These are phyloP conservation scores for Pseudisothecium myosuroides DNA, from an alignment of 225 moss, liverwort and hornwort species.

Conservation along the genomic window DNA sequence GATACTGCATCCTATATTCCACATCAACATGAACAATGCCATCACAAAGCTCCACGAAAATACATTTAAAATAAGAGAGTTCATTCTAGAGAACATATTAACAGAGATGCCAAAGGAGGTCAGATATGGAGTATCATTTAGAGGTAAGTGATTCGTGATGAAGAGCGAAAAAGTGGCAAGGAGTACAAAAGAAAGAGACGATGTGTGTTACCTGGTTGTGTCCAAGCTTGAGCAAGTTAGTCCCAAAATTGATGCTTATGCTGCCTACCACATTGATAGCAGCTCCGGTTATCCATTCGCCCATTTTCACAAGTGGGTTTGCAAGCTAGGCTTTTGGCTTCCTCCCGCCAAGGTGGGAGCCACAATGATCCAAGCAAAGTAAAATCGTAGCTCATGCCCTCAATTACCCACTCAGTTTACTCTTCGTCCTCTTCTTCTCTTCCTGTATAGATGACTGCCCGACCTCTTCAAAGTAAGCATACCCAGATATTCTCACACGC, in stretches of 20 bases:
- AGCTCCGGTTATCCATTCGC: constrained; percentile 97
- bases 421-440: not conserved
- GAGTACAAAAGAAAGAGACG: not conserved
- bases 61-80: not conserved
- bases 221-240: constrained; percentile 97
- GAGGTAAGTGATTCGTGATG: not conserved
- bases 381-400: constrained; percentile 30
- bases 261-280: constrained; percentile 95
- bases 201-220: constrained; percentile 79
- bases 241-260: constrained; percentile 96
- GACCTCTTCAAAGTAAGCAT: constrained; percentile 11
- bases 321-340: not conserved
- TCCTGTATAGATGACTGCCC: not conserved
- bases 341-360: constrained; percentile 25
- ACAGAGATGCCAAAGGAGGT: not conserved
- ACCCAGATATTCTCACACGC: not conserved
- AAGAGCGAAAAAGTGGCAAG: not conserved
- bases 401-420: not conserved
- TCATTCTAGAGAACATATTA: not conserved
- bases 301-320: constrained; percentile 51
- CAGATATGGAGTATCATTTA: not conserved
- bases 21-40: not conserved
- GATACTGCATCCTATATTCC: not conserved
- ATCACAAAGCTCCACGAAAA: not conserved
- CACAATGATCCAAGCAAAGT: constrained; percentile 9